phyloP scores from a whole-genome alignment of 805 yeast species.

The Limtongia smithiae region DNA sequence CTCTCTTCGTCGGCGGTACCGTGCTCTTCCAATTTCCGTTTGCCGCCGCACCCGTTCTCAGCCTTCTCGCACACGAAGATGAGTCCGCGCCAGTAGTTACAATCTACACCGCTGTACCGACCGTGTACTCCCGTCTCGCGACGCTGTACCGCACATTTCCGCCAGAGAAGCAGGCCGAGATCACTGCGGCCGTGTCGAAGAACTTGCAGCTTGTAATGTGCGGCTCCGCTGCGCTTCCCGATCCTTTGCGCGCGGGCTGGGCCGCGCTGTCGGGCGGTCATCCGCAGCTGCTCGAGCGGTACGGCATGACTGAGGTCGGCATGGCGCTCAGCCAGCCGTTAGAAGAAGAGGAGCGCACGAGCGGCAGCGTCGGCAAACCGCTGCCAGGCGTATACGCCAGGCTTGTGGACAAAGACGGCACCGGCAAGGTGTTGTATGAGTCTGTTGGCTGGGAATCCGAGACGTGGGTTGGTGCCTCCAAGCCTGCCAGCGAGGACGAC shows the following conservation, averaged over 20 bases:
- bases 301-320: constrained; percentile 41
- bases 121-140: constrained; percentile 35
- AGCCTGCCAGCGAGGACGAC: constrained; percentile 22
- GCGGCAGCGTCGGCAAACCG: constrained; percentile 37
- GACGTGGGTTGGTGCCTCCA: constrained; percentile 17
- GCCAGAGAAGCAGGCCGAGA: constrained; percentile 19
- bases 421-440: constrained; percentile 25
- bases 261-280: constrained; percentile 32
- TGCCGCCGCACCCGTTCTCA: constrained; percentile 30
- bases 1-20: constrained; percentile 36
- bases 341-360: constrained; percentile 28
- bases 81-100: constrained; percentile 32
- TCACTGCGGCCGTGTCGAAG: constrained; percentile 24
- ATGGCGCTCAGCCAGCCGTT: constrained; percentile 36
- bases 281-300: constrained; percentile 36
- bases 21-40: constrained; percentile 37
- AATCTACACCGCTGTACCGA: constrained; percentile 39
- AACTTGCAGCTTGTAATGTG: constrained; percentile 36
- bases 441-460: constrained; percentile 28
- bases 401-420: constrained; percentile 34
- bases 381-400: constrained; percentile 36
- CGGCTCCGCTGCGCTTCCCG: constrained; percentile 39
- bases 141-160: constrained; percentile 23
- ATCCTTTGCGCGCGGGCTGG: constrained; percentile 36
- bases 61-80: constrained; percentile 29